Percentiles rank a stretch among this genome's conserved stretches.
phyloP scores from a whole-genome alignment of 371 early-diverging fungal genomes.

The Rhizopus sp. region DNA sequence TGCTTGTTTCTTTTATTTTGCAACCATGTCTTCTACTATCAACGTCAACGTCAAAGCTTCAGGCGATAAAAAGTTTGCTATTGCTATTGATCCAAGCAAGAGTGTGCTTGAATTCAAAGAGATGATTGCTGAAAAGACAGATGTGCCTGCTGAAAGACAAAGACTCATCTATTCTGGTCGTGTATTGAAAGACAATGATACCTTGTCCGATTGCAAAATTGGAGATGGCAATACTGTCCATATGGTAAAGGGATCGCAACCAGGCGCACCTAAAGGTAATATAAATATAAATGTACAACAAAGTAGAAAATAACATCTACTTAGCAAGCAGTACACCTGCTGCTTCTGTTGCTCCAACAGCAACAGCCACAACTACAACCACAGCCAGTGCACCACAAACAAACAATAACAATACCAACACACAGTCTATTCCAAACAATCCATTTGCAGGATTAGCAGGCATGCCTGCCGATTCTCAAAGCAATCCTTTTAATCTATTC shows the following conservation, averaged over 20 bases:
- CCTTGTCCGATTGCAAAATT: slow-evolving; percentile 78
- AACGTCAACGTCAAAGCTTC: slow-evolving; percentile 83
- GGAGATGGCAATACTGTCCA: slow-evolving; percentile 80
- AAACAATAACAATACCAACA: slow-evolving; percentile 17
- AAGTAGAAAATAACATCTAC: slow-evolving; percentile 1
- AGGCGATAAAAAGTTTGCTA: slow-evolving; percentile 77
- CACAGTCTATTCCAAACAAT: slow-evolving; percentile 22
- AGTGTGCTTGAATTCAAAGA: slow-evolving; percentile 81
- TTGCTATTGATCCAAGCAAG: slow-evolving; percentile 64
- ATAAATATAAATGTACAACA: background rate
- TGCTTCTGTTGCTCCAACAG: slow-evolving; percentile 32
- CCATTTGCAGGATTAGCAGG: slow-evolving; percentile 47
- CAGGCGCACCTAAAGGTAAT: slow-evolving; percentile 39
- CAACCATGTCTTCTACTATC: slow-evolving; percentile 37
- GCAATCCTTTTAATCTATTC: slow-evolving; percentile 58
- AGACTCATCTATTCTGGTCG: slow-evolving; percentile 93
- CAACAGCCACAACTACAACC: slow-evolving; percentile 18
- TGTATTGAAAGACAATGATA: slow-evolving; percentile 92
- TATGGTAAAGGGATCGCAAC: slow-evolving; percentile 74
- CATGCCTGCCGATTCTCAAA: slow-evolving; percentile 39
- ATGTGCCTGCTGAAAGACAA: slow-evolving; percentile 82
- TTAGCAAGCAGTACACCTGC: slow-evolving; percentile 25
- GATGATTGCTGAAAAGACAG: slow-evolving; percentile 67
- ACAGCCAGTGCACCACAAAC: slow-evolving; percentile 25
- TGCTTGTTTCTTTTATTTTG: slow-evolving; percentile 6